phyloP scores from a whole-genome alignment of 2,329 filamentous ascomycete genomes.

The Trichoderma sp. region DNA sequence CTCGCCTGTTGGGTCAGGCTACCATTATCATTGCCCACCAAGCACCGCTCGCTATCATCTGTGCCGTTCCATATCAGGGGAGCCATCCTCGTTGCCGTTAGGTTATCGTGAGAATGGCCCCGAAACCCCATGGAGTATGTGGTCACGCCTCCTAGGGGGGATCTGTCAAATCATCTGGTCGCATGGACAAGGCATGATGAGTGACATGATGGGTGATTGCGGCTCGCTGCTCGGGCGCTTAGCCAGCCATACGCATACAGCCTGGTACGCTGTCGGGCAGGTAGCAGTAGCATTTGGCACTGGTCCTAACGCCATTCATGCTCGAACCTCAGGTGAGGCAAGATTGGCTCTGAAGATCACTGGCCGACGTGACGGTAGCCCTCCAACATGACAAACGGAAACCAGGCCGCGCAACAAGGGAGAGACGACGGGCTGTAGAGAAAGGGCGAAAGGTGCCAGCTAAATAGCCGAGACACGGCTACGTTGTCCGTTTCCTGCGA shows the following conservation, averaged over 20 bases:
- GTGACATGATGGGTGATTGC: not conserved
- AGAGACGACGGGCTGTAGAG: not conserved
- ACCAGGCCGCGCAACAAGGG: not conserved
- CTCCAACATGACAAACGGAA: not conserved
- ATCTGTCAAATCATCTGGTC: slow-evolving; percentile 11
- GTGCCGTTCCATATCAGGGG: slow-evolving; percentile 5
- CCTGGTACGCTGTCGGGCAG: not conserved
- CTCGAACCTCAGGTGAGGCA: not conserved
- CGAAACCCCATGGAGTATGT: slow-evolving; percentile 14
- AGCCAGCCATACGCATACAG: not conserved
- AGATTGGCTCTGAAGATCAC: slow-evolving; percentile 8
- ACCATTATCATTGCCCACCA: not conserved
- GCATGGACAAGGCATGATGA: not conserved
- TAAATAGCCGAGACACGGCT: slow-evolving; percentile 12
- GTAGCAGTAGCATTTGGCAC: not conserved
- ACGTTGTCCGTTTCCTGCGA: not conserved
- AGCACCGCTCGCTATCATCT: not conserved
- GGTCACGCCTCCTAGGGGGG: slow-evolving; percentile 13
- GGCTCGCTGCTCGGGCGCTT: slow-evolving; percentile 11
- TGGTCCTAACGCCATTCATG: not conserved
- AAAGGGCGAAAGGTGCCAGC: not conserved
- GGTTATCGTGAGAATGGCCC: not conserved
- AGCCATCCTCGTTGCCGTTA: slow-evolving; percentile 1
- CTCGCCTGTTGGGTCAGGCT: not conserved
- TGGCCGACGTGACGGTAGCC: not conserved